These are phyloP conservation scores for Periglandula ipomoeae DNA, from an alignment of 2,329 filamentous ascomycete species.

Conservation along the genomic window DNA sequence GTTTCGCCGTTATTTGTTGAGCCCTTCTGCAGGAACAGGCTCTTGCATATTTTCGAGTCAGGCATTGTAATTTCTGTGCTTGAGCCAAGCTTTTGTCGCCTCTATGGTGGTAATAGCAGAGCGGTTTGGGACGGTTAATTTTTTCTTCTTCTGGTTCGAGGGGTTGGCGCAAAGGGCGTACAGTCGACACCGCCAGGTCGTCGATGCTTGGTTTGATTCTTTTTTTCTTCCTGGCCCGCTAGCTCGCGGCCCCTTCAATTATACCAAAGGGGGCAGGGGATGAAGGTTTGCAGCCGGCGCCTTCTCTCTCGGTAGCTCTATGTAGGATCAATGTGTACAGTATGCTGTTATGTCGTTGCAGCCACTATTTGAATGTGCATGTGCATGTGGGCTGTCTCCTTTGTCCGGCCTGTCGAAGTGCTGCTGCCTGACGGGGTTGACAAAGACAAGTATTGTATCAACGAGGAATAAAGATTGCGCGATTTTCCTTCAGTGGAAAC, in stretches of 20 bases:
- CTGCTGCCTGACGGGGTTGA: neutral
- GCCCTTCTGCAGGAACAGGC: neutral
- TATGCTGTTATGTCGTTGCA: neutral
- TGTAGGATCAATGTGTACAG: slow-evolving; percentile 6
- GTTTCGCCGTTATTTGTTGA: neutral
- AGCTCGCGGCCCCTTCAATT: neutral
- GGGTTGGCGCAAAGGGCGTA: slow-evolving; percentile 3
- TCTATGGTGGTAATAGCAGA: neutral
- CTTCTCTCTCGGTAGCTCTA: neutral
- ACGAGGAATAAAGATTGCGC: too few relatives aligned
- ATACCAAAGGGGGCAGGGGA: neutral
- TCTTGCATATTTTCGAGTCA: slow-evolving; percentile 3
- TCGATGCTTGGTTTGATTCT: neutral
- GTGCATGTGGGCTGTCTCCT: neutral
- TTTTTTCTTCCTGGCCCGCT: neutral
- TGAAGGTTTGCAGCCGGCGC: neutral
- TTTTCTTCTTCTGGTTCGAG: neutral
- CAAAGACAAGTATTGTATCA: too few relatives aligned
- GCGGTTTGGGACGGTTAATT: neutral
- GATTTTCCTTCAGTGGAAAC: too few relatives aligned
- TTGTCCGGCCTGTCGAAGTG: neutral
- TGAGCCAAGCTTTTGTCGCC: neutral
- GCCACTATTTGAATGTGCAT: neutral
- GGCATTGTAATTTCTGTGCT: neutral
- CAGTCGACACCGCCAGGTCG: neutral